These are phyloP conservation scores for Blastomyces percursus DNA, from an alignment of 2,329 filamentous ascomycete genomes.

Conservation along the genomic window DNA sequence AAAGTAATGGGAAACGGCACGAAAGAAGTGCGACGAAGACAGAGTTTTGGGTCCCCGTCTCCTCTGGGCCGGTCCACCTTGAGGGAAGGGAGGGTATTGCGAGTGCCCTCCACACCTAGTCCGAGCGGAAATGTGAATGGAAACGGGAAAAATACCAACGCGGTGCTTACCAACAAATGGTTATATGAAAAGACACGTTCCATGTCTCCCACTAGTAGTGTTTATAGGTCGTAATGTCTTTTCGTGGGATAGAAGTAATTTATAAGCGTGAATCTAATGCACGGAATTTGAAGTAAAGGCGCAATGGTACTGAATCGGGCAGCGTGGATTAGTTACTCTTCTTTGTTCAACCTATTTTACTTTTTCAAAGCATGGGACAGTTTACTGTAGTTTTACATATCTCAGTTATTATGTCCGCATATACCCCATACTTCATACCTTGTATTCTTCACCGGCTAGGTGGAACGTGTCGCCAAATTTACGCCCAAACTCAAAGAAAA, in stretches of 20 bases:
- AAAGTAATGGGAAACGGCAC: conserved; percentile 48
- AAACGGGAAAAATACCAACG: conserved; percentile 55
- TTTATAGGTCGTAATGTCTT: conserved; percentile 15
- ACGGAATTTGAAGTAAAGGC: background rate
- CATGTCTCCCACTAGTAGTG: conserved; percentile 29
- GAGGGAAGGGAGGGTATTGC: conserved; percentile 39
- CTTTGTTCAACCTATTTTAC: background rate
- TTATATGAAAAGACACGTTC: conserved; percentile 66
- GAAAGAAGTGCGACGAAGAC: conserved; percentile 39
- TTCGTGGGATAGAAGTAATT: background rate
- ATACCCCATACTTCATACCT: background rate
- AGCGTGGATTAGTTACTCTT: background rate
- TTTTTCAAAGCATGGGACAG: background rate
- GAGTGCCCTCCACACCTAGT: conserved; percentile 57
- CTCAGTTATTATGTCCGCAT: background rate
- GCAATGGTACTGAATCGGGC: background rate
- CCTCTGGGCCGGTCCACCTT: conserved; percentile 42
- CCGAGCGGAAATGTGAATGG: conserved; percentile 43
- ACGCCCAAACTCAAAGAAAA: background rate
- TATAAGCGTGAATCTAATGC: background rate
- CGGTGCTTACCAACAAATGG: conserved; percentile 86
- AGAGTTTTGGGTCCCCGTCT: conserved; percentile 52
- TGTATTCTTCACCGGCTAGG: no score
- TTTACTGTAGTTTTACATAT: background rate
- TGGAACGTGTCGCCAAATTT: background rate